Conservation (phyloP, 495 filamentous ascomycete species). For the Neohortaea acidophila region DNA sequence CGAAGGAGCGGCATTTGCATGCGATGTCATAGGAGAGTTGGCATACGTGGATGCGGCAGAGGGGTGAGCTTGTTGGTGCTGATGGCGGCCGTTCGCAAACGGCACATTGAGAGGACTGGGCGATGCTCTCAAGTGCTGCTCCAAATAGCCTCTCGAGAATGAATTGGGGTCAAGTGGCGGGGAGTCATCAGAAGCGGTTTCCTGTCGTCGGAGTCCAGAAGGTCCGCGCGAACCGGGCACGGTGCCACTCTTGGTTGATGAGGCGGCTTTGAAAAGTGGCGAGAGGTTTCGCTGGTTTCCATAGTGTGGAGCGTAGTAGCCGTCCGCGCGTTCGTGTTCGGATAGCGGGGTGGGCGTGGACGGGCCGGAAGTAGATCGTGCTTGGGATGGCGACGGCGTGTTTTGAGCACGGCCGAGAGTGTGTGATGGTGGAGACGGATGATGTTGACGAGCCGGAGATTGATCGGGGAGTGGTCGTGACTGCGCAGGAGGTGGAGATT, state of each 20-base stretch:
- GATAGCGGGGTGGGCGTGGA: constrained; percentile 17
- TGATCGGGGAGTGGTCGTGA: too few relatives aligned
- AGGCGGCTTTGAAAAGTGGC: constrained; percentile 27
- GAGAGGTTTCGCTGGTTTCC: constrained; percentile 29
- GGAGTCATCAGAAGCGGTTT: constrained; percentile 3
- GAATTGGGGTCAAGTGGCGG: constrained; percentile 7
- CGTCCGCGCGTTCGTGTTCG: constrained; percentile 5
- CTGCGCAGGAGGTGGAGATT: constrained; percentile 2
- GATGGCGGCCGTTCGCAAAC: constrained; percentile 1
- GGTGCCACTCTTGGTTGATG: too few relatives aligned
- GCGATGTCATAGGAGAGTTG: neutral
- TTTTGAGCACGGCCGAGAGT: too few relatives aligned
- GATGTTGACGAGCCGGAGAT: too few relatives aligned
- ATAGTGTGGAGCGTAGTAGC: constrained; percentile 21
- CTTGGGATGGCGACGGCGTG: constrained; percentile 20
- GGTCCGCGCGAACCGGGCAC: constrained; percentile 6
- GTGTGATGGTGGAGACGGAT: too few relatives aligned
- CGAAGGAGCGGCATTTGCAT: neutral
- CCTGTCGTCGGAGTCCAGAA: constrained; percentile 15
- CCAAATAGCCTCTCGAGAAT: constrained; percentile 17
- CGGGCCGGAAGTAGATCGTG: constrained; percentile 18
- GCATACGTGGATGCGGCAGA: too few relatives aligned
- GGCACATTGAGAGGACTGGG: constrained; percentile 1
- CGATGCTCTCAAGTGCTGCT: too few relatives aligned
- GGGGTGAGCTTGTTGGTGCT: constrained; percentile 4